Evolutionary conservation across 306 rosid species (phyloP).

Genomic region (Prunus salicina): DNA sequence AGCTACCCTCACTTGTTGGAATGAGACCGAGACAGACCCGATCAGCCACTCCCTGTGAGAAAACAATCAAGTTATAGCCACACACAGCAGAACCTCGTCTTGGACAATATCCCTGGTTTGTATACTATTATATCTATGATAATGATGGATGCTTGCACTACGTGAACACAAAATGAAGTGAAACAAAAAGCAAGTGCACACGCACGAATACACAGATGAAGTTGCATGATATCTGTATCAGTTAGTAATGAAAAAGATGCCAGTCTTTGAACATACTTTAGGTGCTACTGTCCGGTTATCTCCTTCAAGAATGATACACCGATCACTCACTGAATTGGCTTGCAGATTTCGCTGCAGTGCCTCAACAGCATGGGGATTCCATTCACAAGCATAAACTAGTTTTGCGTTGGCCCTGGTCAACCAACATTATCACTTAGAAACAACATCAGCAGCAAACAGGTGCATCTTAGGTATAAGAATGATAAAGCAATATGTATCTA

Average conservation of each 20-base stretch:
- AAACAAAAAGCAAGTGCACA: background rate
- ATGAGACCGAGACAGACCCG: slow-evolving; percentile 94
- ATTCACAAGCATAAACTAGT: slow-evolving; percentile 87
- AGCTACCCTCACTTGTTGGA: slow-evolving; percentile 85
- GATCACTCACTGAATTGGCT: slow-evolving; percentile 61
- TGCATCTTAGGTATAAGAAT: background rate
- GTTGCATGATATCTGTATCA: background rate
- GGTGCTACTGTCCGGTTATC: slow-evolving; percentile 85
- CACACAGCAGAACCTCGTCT: slow-evolving; percentile 3
- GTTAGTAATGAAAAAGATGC: background rate
- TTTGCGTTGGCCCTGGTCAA: slow-evolving; percentile 81
- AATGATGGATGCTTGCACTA: background rate
- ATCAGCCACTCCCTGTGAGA: slow-evolving; percentile 71
- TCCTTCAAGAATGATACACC: slow-evolving; percentile 78
- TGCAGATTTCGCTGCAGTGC: slow-evolving; percentile 71
- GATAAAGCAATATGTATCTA: background rate
- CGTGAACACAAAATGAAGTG: background rate
- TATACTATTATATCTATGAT: background rate
- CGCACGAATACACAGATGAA: too few species aligned
- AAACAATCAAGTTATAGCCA: slow-evolving; percentile 17
- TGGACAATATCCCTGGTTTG: background rate
- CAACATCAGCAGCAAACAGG: background rate
- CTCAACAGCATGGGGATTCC: slow-evolving; percentile 85
- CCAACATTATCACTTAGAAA: slow-evolving; percentile 24
- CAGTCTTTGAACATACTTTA: slow-evolving; percentile 37